Evolutionary conservation across 345 rosid species (phyloP).

Genomic region (Anacardium occidentale): DNA sequence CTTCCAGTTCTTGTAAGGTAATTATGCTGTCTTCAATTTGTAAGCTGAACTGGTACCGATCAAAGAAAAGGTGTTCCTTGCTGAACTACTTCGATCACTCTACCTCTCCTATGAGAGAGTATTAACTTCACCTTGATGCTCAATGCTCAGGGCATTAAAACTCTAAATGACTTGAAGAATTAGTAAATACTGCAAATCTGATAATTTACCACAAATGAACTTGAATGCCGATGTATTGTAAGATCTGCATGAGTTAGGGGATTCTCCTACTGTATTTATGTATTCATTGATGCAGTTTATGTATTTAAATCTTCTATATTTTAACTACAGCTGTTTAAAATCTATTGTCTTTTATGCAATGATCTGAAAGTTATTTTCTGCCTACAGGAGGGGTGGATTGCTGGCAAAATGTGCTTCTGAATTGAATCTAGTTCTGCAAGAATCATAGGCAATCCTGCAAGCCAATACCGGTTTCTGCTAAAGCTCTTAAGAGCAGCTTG

Average conservation of each 20-base stretch:
- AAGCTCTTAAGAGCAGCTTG: slow-evolving; percentile 11
- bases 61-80: not conserved
- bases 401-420: slow-evolving; percentile 69
- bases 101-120: not conserved
- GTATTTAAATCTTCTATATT: not conserved
- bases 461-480: slow-evolving; percentile 13
- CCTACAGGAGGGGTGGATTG: slow-evolving; percentile 73
- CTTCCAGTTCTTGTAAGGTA: slow-evolving; percentile 70
- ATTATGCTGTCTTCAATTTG: slow-evolving; percentile 10
- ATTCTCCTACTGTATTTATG: not conserved
- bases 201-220: not conserved
- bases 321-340: no score
- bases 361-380: slow-evolving; percentile 6
- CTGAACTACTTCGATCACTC: not conserved
- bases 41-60: not conserved
- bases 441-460: slow-evolving; percentile 32
- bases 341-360: not conserved
- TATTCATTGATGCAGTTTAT: not conserved
- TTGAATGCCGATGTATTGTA: not conserved
- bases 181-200: no score
- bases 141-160: not conserved
- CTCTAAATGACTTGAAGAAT: not conserved
- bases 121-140: not conserved
- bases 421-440: slow-evolving; percentile 76
- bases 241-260: not conserved